A percentile compares a stretch with the other conserved stretches of the same genome.
Conservation (phyloP, 2,329 filamentous ascomycete genomes). For the Sclerotinia glacialis region DNA sequence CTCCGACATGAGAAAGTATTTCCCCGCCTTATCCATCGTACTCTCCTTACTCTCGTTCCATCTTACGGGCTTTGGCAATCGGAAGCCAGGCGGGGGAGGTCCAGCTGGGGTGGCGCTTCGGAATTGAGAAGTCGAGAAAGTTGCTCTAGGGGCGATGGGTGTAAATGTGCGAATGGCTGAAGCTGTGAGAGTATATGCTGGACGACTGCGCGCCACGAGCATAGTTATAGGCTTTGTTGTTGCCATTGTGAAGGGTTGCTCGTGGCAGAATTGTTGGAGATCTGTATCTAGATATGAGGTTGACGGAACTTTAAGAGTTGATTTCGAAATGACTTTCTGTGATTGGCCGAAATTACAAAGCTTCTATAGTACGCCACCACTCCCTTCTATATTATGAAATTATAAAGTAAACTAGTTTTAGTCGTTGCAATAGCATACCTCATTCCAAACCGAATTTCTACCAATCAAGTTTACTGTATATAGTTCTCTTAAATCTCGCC, state of each 20-base stretch:
- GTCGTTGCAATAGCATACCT: background rate
- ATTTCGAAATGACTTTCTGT: constrained; percentile 20
- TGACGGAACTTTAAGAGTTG: constrained; percentile 19
- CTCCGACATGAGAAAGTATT: constrained; percentile 94
- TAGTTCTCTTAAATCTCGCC: background rate
- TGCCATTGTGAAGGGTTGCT: constrained; percentile 39
- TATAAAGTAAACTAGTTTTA: background rate
- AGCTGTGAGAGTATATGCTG: constrained; percentile 34
- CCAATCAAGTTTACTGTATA: background rate
- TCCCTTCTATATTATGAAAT: constrained; percentile 2
- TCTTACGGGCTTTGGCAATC: constrained; percentile 66
- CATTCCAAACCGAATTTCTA: background rate
- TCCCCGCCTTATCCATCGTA: constrained; percentile 78
- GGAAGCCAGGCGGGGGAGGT: constrained; percentile 76
- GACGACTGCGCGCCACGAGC: constrained; percentile 40
- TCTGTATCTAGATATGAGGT: constrained; percentile 19
- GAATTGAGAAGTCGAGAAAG: constrained; percentile 36
- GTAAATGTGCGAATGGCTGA: constrained; percentile 32
- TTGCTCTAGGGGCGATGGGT: constrained; percentile 28
- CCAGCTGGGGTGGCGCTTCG: constrained; percentile 65
- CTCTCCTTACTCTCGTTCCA: constrained; percentile 81
- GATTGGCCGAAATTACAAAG: constrained; percentile 17
- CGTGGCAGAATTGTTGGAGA: constrained; percentile 36
- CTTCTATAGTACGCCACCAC: constrained; percentile 15
- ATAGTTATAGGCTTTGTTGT: constrained; percentile 40